Conservation (phyloP, 495 filamentous ascomycete genomes). For the Lasiosphaeria ovina region DNA sequence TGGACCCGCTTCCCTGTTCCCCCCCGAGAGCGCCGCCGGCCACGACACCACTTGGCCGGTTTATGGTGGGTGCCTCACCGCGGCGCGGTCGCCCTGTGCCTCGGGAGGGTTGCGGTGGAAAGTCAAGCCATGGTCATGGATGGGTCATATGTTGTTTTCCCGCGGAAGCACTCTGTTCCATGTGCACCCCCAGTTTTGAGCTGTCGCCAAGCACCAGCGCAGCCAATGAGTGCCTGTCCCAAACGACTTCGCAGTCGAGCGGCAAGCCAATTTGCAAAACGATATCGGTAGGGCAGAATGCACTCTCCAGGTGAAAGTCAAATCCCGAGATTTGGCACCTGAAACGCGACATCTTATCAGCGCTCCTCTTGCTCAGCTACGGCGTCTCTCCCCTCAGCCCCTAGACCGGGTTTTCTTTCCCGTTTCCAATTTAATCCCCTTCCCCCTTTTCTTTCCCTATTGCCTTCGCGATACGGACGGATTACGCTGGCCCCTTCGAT, state of each 20-base stretch:
- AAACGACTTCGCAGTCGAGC: constrained; percentile 10
- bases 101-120: not conserved
- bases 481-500: too few species aligned
- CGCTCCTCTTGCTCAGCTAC: not conserved
- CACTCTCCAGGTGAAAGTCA: constrained; percentile 10
- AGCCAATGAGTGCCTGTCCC: constrained; percentile 12
- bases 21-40: not conserved
- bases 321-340: not conserved
- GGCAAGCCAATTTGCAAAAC: constrained; percentile 8
- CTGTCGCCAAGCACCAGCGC: not conserved
- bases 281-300: constrained; percentile 25
- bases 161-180: too few species aligned
- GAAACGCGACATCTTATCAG: not conserved
- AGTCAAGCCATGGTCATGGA: too few species aligned
- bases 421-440: too few species aligned
- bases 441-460: too few species aligned
- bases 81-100: not conserved
- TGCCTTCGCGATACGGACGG: too few species aligned
- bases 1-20: not conserved
- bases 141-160: constrained; percentile 1
- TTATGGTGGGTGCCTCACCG: not conserved
- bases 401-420: too few species aligned
- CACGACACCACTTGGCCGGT: constrained; percentile 1
- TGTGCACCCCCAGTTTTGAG: not conserved
- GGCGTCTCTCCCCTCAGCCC: too few species aligned